Base-by-base conservation (phyloP, 2,329 filamentous ascomycete genomes). In the Paracoccidioides brasiliensis region DNA sequence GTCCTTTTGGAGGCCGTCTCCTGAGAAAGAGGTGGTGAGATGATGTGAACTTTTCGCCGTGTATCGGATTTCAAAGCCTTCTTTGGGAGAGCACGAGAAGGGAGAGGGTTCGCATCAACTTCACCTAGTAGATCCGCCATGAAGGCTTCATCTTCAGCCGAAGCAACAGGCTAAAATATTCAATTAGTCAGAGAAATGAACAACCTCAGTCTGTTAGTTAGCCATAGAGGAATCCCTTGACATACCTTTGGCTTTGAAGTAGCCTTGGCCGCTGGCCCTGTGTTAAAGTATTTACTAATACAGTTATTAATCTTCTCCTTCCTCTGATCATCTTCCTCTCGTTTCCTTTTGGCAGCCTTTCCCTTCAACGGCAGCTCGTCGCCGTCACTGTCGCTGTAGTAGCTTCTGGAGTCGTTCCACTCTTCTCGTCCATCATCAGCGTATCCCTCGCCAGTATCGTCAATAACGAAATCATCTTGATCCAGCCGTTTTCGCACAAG, bases 381-480 rank as follows among this genome's bases (percentile, higher is more conserved):
- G 59, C 83, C 90, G 58, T 93, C 89, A 40, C 84, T 86, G 59
- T 85, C 80, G 69, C 85, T 81, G 60, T 79, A 77, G 67, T 81
- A 75, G 51, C 62, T 78, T 61, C 78, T 76, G 61, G 85, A 79
- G 63, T 86, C 81, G 71, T 91, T 84, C 90, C 91, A 91, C 64
- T 97, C 93, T 72, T 95, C 90, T 55, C 93, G 85, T 55, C 90
- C 90, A 66, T 95, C 90, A 69, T 96, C 90, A 61, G 88, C 89
- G 66, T 96, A 96, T 35, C 90, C 90, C 70, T 90, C 88, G 66
- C 90, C 90, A 74, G 95, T 91, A 74, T 96, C 90, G 75, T 95
- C 90, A 56, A 98, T 90, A 53, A 98, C 91, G 66, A 98, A 98
- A 73, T 98, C 93, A 64, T 98, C 93, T 65, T 95, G 80, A 67